phyloP scores from a whole-genome alignment of 768 basidiomycete genomes.

The Paxillus involutus region DNA sequence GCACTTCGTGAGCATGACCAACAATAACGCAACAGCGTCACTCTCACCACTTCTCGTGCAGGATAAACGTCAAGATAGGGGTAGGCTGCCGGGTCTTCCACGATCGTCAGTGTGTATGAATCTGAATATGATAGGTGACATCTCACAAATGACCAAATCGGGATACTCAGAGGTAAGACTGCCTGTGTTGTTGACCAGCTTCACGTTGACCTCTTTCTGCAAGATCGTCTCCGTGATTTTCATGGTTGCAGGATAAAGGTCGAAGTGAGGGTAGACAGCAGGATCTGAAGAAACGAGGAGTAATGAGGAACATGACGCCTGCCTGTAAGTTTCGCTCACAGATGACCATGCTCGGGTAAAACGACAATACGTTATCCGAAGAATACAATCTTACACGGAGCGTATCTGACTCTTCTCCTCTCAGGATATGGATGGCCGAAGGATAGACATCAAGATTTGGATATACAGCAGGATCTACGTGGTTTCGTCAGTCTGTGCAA shows the following conservation, averaged over 20 bases:
- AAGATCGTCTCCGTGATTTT: constrained; percentile 44
- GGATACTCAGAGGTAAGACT: constrained; percentile 21
- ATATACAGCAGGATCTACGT: constrained; percentile 39
- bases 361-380: background rate
- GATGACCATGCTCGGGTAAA: constrained; percentile 16
- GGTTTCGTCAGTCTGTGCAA: constrained; percentile 3
- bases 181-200: constrained; percentile 4
- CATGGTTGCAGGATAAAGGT: constrained; percentile 36
- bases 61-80: constrained; percentile 45
- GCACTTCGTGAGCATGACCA: background rate
- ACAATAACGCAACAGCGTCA: background rate
- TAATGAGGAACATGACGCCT: background rate
- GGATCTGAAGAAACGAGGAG: constrained; percentile 30
- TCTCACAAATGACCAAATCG: constrained; percentile 29
- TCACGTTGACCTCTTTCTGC: constrained; percentile 43
- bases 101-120: constrained; percentile 15
- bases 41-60: constrained; percentile 7
- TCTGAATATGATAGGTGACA: background rate
- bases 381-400: background rate
- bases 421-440: background rate
- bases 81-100: constrained; percentile 39
- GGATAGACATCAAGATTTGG: constrained; percentile 45
- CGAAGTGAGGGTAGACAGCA: constrained; percentile 41
- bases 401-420: background rate
- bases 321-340: constrained; percentile 10